Base-by-base conservation (phyloP, 148 eudicot species). In the Chenopodium quinoa region DNA sequence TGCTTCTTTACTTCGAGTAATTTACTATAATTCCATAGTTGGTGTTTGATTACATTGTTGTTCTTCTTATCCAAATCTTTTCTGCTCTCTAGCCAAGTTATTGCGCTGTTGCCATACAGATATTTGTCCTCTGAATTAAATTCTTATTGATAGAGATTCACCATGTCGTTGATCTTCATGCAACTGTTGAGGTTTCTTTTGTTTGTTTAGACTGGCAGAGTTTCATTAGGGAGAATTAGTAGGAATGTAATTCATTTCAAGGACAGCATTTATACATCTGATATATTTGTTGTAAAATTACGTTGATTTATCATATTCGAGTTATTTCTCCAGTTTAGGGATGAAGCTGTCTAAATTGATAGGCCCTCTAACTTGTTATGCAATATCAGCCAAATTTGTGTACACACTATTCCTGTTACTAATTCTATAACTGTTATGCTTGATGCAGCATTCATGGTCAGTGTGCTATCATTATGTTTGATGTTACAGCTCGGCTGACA, bases 391-490 rank as follows among this genome's bases (percentile, higher is more conserved):
- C 62, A 56, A 56, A 2, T 56, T 50, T 27, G 56, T 3, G 2
- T 10, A 52, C 0, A 14, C 56, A 52, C 56, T 52, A 10, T 17
- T 58, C 2, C 9, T n/a, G 66, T 62, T 62, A 7, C 66, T 62
- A 22, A 62, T 20, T 0, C 7, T 22, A 4, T 20, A 1, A 22
- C 6, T 22, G 66, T 62, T 2, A 62, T 62, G 66, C 8, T 77
- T 23, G 48, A 7, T 78, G 87, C 85, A 85, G 87, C 52, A 85
- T 85, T 65, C 82, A 85, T 70, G 87, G 87, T 14, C 82, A 85
- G 40, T 85, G 85, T 62, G 87, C 81, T 17, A 82, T 82, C 12
- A 78, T 82, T 10, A 82, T 82, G 84, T 82, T 82, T 23, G 84
- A 82, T 46, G 76, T 82, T 62, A 82, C 84, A 31, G 84, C 84